Conservation (phyloP, 805 yeast genomes). For the Citeromyces nyonsensis region DNA sequence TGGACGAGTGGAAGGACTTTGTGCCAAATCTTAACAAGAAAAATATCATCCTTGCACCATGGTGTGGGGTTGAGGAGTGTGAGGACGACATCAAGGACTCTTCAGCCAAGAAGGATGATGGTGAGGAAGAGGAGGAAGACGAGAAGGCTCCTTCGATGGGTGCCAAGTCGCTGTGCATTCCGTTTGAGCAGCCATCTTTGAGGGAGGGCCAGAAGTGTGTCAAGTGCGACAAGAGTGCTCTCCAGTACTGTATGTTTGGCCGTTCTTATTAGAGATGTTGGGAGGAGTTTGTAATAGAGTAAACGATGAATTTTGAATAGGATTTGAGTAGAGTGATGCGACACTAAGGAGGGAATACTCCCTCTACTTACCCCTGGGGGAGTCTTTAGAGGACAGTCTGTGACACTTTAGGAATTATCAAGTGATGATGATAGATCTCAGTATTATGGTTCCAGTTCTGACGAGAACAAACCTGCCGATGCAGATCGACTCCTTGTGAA, state of each 20-base stretch:
- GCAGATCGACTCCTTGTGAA: too few species aligned
- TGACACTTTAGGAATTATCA: too few species aligned
- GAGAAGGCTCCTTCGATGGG: constrained; percentile 99
- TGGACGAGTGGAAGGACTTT: constrained; percentile 80
- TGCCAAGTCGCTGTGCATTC: constrained; percentile 95
- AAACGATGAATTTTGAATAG: too few species aligned
- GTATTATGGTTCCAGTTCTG: too few species aligned
- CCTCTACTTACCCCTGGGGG: too few species aligned
- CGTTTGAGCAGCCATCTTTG: constrained; percentile 80
- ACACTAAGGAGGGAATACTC: too few species aligned
- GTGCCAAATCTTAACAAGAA: constrained; percentile 85
- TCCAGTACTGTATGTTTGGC: constrained; percentile 88
- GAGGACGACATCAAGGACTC: constrained; percentile 94
- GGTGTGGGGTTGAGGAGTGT: constrained; percentile 93
- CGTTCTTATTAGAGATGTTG: constrained; percentile 59
- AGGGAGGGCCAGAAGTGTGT: constrained; percentile 75
- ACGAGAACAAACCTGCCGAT: too few species aligned
- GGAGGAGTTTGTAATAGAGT: not conserved
- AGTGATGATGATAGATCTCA: too few species aligned
- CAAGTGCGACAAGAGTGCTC: constrained; percentile 64
- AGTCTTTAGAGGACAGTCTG: too few species aligned
- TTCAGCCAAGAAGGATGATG: constrained; percentile 63
- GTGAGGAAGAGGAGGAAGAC: constrained; percentile 79
- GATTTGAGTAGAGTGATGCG: too few species aligned
- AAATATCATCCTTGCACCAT: constrained; percentile 86